Conservation (phyloP, 192 early-diverging fungal genomes). For the Coemansia nantahalensis region DNA sequence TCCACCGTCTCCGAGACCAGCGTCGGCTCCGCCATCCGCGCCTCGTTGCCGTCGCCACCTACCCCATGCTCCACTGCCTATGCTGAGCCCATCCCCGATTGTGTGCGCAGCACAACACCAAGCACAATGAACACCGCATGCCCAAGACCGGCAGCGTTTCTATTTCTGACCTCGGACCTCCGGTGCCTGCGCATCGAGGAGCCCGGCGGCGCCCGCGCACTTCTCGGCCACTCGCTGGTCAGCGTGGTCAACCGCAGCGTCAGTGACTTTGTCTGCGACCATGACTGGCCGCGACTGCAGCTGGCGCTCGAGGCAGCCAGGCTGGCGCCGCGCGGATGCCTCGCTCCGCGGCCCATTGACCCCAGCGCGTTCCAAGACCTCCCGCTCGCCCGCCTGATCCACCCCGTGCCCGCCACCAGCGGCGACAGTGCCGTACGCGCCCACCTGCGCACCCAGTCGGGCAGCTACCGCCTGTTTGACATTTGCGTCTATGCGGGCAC, state of each 20-base stretch:
- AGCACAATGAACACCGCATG: too few species aligned
- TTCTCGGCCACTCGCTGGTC: conserved; percentile 45
- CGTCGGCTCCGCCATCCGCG: conserved; percentile 3
- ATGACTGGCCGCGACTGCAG: conserved; percentile 19
- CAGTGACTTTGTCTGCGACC: conserved; percentile 41
- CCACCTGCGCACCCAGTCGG: conserved; percentile 32
- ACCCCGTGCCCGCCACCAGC: conserved; percentile 23
- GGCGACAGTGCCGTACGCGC: conserved; percentile 24
- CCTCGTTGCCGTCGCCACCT: conserved; percentile 5
- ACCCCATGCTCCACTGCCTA: background rate
- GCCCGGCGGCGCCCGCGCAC: conserved; percentile 4
- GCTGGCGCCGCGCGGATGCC: conserved; percentile 9
- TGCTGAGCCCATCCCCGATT: background rate
- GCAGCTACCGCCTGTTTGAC: conserved; percentile 37
- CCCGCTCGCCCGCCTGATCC: conserved; percentile 38
- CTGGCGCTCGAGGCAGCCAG: conserved; percentile 14
- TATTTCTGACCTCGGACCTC: conserved; percentile 40
- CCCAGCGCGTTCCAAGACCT: conserved; percentile 40
- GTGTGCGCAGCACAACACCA: conserved; percentile 2
- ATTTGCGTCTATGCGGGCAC: conserved; percentile 34
- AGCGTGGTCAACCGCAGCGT: conserved; percentile 49
- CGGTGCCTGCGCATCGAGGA: conserved; percentile 48
- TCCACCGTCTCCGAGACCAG: conserved; percentile 1
- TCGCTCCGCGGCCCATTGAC: conserved; percentile 24
- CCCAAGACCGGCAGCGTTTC: conserved; percentile 12